Evolutionary conservation across 2,329 filamentous ascomycete species (phyloP).

Genomic region (Aspergillus luchuensis): DNA sequence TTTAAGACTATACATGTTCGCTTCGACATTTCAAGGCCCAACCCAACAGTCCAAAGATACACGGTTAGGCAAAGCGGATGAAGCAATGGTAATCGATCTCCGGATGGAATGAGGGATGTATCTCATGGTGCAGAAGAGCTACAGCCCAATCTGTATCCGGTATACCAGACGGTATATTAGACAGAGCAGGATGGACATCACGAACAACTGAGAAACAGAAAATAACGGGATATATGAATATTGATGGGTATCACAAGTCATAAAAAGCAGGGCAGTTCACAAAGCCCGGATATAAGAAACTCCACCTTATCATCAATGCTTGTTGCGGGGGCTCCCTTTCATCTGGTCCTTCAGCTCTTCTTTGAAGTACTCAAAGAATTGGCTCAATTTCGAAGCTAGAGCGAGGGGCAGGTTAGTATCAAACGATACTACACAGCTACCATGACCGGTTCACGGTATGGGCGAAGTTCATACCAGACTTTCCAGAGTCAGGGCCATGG

Average conservation of each 20-base stretch:
- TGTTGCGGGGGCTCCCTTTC: constrained; percentile 37
- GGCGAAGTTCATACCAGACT: constrained; percentile 29
- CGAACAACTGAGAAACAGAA: background rate
- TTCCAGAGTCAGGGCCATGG: constrained; percentile 45
- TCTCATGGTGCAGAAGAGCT: constrained; percentile 20
- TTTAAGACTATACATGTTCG: constrained; percentile 15
- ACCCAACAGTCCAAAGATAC: constrained; percentile 11
- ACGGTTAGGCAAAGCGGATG: constrained; percentile 24
- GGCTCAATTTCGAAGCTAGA: constrained; percentile 30
- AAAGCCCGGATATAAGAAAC: background rate
- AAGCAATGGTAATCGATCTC: constrained; percentile 19
- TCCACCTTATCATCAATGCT: background rate
- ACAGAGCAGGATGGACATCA: background rate
- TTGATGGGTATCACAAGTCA: constrained; percentile 24
- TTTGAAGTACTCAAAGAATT: constrained; percentile 44
- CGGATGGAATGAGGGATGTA: constrained; percentile 31
- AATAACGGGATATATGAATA: background rate
- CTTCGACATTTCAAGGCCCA: constrained; percentile 22
- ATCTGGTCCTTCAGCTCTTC: constrained; percentile 47
- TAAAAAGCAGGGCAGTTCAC: background rate
- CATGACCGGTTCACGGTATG: background rate
- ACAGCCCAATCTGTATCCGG: constrained; percentile 30
- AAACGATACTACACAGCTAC: constrained; percentile 1
- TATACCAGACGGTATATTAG: background rate
- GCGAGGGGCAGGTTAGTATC: constrained; percentile 8